Evolutionary conservation across 768 basidiomycete genomes (phyloP).

Genomic region (Tremella yokohamensis): DNA sequence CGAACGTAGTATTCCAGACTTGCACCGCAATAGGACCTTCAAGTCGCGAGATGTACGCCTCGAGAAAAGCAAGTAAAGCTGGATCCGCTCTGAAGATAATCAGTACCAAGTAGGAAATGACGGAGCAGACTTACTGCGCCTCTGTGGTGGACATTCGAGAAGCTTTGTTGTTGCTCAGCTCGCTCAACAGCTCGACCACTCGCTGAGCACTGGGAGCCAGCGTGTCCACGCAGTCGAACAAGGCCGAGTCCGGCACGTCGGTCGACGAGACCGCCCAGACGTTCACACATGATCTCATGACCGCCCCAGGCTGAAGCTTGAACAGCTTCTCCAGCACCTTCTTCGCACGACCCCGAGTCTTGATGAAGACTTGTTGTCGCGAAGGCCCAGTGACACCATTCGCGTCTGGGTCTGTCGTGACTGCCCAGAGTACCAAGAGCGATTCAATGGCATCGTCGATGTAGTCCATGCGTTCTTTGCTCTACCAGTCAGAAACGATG

Average conservation of each 20-base stretch:
- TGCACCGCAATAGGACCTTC: conserved; percentile 91
- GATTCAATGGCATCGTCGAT: conserved; percentile 78
- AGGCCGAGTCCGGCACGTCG: conserved; percentile 42
- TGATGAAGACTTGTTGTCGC: conserved; percentile 59
- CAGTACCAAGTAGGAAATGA: neutral
- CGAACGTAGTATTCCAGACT: conserved; percentile 77
- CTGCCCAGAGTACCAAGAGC: conserved; percentile 70
- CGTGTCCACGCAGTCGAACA: conserved; percentile 76
- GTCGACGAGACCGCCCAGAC: conserved; percentile 65
- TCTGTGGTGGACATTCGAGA: conserved; percentile 7
- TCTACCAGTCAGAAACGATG: neutral
- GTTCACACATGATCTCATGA: conserved; percentile 75
- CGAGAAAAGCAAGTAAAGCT: conserved; percentile 62
- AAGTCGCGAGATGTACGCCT: conserved; percentile 73
- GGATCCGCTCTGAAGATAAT: conserved; percentile 16
- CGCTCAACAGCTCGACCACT: conserved; percentile 82
- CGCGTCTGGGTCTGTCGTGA: conserved; percentile 7
- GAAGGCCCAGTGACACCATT: conserved; percentile 11
- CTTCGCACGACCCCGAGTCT: conserved; percentile 66
- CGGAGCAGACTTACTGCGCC: neutral
- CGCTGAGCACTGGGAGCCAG: conserved; percentile 79
- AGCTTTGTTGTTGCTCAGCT: conserved; percentile 54
- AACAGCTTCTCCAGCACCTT: conserved; percentile 82
- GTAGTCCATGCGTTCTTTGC: conserved; percentile 48
- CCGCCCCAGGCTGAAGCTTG: conserved; percentile 71